A percentile compares a stretch with the other conserved stretches of the same genome.
These are phyloP conservation scores for Botryococcus braunii DNA, from an alignment of 163 green algal species.

Conservation along the genomic window DNA sequence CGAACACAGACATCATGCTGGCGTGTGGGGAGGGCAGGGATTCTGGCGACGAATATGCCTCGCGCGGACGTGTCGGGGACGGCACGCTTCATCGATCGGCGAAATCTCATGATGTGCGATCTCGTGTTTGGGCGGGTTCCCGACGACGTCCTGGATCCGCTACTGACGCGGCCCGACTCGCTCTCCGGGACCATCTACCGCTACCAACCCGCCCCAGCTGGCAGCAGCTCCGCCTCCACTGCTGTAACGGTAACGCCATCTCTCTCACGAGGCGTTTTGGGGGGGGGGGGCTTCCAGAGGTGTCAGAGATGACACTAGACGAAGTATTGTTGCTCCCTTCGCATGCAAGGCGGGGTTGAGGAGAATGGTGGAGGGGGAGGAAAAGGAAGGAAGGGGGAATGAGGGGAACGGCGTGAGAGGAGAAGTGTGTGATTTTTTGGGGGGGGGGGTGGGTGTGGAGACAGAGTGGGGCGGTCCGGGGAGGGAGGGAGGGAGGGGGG, in stretches of 20 bases:
- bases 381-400: too few relatives aligned
- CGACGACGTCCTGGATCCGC: constrained; percentile 3
- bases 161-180: constrained; percentile 46
- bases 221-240: neutral
- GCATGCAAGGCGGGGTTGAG: neutral
- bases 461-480: too few relatives aligned
- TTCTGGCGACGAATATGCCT: constrained; percentile 50
- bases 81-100: constrained; percentile 44
- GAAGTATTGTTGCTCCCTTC: neutral
- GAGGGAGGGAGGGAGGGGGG: too few relatives aligned
- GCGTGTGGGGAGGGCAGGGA: constrained; percentile 19
- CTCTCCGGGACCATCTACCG: constrained; percentile 42
- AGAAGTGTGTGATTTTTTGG: too few relatives aligned
- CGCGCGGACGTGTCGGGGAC: constrained; percentile 49
- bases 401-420: too few relatives aligned
- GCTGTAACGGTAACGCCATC: neutral
- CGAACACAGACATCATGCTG: neutral
- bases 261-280: neutral
- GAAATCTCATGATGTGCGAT: constrained; percentile 34
- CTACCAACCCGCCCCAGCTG: neutral
- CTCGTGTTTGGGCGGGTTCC: constrained; percentile 45
- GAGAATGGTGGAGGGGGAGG: neutral
- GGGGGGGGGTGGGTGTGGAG: too few relatives aligned
- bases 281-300: neutral
- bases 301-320: neutral